Conservation (phyloP, 2,329 filamentous ascomycete genomes). For the Cordyceps tenuipes region DNA sequence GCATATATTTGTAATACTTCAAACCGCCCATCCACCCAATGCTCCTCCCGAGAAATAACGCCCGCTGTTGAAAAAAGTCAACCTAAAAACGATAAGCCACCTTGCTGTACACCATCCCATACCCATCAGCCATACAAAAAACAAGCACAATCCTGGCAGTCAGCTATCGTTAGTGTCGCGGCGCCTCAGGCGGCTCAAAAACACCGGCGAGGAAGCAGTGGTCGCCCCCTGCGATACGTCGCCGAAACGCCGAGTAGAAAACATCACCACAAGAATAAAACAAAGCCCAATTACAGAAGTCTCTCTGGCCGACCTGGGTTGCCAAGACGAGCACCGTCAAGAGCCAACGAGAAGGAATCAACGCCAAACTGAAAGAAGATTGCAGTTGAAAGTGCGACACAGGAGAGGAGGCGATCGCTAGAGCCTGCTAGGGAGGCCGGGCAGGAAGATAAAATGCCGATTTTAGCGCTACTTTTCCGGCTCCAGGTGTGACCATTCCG, state of each 20-base stretch:
- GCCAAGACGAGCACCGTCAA: background rate
- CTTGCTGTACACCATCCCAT: background rate
- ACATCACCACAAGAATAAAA: background rate
- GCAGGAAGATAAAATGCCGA: background rate
- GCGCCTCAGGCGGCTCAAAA: too few species aligned
- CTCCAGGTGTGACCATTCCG: conserved; percentile 73
- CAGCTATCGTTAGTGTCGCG: too few species aligned
- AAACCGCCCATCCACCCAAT: background rate
- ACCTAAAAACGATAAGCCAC: background rate
- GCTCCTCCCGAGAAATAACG: background rate
- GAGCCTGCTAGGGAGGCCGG: too few species aligned
- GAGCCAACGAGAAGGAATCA: background rate
- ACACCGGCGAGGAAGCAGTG: too few species aligned
- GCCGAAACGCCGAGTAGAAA: background rate
- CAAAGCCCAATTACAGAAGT: background rate
- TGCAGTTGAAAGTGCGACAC: too few species aligned
- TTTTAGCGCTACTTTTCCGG: conserved; percentile 31
- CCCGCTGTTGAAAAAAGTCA: conserved; percentile 5
- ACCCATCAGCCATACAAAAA: background rate
- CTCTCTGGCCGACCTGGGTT: too few species aligned
- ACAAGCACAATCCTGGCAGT: background rate
- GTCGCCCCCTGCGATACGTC: too few species aligned
- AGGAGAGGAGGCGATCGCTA: too few species aligned
- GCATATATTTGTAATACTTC: background rate
- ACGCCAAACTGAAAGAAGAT: background rate